phyloP scores from a whole-genome alignment of 2,329 filamentous ascomycete genomes.

The Stromatinia cepivora region DNA sequence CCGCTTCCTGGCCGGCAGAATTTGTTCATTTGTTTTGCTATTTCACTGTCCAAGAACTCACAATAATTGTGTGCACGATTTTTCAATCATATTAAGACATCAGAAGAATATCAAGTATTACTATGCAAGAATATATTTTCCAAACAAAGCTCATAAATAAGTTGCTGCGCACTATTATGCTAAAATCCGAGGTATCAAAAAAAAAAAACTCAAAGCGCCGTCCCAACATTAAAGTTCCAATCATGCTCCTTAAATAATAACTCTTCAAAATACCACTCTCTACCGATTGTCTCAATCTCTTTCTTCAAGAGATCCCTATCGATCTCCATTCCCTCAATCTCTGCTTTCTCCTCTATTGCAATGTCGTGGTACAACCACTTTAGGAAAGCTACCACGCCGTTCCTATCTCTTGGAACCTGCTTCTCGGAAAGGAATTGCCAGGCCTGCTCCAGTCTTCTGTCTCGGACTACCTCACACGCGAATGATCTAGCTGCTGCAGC shows the following conservation, averaged over 20 bases:
- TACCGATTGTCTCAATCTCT: background rate
- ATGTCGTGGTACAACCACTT: slow-evolving; percentile 10
- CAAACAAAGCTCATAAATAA: background rate
- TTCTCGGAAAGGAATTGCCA: slow-evolving; percentile 15
- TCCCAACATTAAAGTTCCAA: background rate
- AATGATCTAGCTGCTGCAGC: slow-evolving; percentile 25
- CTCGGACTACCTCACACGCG: slow-evolving; percentile 25
- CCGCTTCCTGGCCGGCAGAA: background rate
- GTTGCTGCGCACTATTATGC: background rate
- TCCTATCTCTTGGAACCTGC: background rate
- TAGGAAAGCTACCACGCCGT: background rate
- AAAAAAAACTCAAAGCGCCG: background rate
- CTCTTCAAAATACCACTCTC: slow-evolving; percentile 16
- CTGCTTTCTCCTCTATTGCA: background rate
- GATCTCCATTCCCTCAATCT: background rate
- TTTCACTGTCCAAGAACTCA: too few relatives aligned
- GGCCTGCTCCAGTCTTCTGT: slow-evolving; percentile 30
- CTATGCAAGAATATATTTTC: background rate
- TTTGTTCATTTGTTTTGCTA: background rate
- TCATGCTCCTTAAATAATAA: background rate
- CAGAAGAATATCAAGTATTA: background rate
- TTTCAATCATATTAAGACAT: background rate
- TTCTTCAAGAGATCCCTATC: background rate
- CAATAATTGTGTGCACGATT: background rate
- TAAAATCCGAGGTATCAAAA: background rate